Base-by-base conservation (phyloP, 208 protist genomes). In the Crithidia expoeki region DNA sequence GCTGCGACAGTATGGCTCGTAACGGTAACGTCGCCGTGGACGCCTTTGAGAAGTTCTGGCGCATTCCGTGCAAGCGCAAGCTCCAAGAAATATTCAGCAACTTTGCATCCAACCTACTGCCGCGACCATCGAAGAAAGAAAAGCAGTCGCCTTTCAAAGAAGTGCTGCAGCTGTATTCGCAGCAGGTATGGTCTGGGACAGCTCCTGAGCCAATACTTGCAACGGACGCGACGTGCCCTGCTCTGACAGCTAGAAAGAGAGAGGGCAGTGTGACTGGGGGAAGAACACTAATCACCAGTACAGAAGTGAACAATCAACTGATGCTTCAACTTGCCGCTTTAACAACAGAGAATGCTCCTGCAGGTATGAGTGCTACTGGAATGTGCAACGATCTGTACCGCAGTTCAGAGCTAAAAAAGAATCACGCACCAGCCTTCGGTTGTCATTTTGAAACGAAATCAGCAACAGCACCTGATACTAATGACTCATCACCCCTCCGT, bases 21-120 rank as follows among this genome's bases (percentile, higher is more conserved):
- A 60, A 46, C 55, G 55, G 34, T 34, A 60, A 60, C 55, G 17
- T 47, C 33, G n/a, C 55, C 32, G 55, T 60, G 10, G 55, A 60
- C 5, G 55, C 55, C 34, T 42, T 60, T 19, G 55, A 30, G 10
- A 60, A 60, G 33, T 60, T 60, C 17, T 1, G 34, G n/a, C 55
- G 55, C 16, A 60, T 60, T 32, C 55, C 55, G 55, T 60, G 55
- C 55, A 60, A 46, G 55, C 55, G 55, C n/a, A 60, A 60, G 10
- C 19, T 46, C 9, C 55, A 60, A 21, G 55, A 60, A 23, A 5
- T 60, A 4, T 19, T 46, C 6, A 17, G 34, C 34, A 60, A 60
- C 34, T 30, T 60, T 11, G 55, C 21, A 16, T 60, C 42, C 55
- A 60, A 60, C 34, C 34, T 60, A 2, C 55, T 60, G 16, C 55